These are phyloP conservation scores for Bruguiera hainesii DNA, from an alignment of 441 rosid genomes.

Conservation along the genomic window DNA sequence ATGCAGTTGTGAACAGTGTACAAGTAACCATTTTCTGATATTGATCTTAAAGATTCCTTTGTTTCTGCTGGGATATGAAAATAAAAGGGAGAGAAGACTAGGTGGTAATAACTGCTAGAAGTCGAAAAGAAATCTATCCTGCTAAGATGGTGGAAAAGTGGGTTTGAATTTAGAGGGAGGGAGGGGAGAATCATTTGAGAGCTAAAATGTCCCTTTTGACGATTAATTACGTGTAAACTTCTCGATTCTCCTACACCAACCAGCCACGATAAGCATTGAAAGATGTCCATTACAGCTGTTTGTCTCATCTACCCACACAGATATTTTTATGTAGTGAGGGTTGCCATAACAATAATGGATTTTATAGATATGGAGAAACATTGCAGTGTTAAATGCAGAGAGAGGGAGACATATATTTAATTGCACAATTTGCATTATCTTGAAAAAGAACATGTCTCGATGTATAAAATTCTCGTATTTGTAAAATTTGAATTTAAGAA, in stretches of 20 bases:
- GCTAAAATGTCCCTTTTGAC: too few species aligned
- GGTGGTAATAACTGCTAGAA: background rate
- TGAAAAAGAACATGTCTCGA: too few species aligned
- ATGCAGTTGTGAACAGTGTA: background rate
- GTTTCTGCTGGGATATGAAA: background rate
- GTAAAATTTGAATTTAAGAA: too few species aligned
- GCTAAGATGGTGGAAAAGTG: conserved; percentile 17
- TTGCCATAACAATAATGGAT: too few species aligned
- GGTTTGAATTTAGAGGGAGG: conserved; percentile 20
- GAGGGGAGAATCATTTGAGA: conserved; percentile 6
- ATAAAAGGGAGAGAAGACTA: background rate
- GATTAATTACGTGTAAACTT: too few species aligned
- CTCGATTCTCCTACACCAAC: too few species aligned
- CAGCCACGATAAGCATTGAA: conserved; percentile 2
- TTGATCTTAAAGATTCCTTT: conserved; percentile 9
- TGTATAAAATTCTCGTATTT: too few species aligned
- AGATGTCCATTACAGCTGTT: background rate
- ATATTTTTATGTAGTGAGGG: background rate
- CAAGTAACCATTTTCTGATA: conserved; percentile 1
- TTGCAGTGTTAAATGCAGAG: too few species aligned
- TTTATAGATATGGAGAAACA: too few species aligned
- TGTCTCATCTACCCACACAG: background rate
- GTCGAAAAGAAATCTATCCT: conserved; percentile 1
- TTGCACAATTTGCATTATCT: background rate
- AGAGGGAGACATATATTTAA: too few species aligned